Evolutionary conservation across 2,329 filamentous ascomycete genomes (phyloP).

Genomic region (Ophiostoma sp.): DNA sequence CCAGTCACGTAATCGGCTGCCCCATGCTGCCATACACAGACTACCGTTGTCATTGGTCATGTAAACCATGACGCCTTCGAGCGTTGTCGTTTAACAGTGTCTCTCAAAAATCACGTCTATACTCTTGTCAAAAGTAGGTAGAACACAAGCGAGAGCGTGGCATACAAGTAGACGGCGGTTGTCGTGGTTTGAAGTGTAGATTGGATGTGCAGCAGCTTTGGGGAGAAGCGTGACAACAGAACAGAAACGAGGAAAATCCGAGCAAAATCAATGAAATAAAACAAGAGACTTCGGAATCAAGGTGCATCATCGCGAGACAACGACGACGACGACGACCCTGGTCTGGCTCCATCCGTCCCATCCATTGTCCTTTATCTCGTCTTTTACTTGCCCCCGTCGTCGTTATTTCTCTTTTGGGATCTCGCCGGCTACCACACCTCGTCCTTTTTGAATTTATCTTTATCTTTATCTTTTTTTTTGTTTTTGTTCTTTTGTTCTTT

Average conservation of each 20-base stretch:
- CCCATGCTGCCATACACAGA: slow-evolving; percentile 7
- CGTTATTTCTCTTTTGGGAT: background rate
- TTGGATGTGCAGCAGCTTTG: background rate
- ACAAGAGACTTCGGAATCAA: background rate
- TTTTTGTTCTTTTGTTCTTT: background rate
- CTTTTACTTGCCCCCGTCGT: background rate
- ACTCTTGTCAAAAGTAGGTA: background rate
- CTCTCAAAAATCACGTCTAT: background rate
- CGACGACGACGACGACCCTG: background rate
- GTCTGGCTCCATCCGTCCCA: background rate
- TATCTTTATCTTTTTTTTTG: too few species aligned
- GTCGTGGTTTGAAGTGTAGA: background rate
- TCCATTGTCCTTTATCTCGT: background rate
- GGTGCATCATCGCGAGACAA: background rate
- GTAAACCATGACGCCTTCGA: slow-evolving; percentile 3
- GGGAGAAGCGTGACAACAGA: background rate
- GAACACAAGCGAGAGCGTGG: background rate
- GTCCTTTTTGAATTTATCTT: background rate
- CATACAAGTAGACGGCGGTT: background rate
- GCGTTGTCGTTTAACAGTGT: background rate
- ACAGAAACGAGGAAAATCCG: background rate
- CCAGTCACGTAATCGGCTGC: slow-evolving; percentile 2
- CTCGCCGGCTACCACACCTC: background rate
- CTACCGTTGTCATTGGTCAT: background rate
- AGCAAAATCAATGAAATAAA: background rate